Evolutionary conservation across 306 rosid genomes (phyloP), one percentile per base, ranked within the genome.

Genomic region (Prunus kanzakura): DNA sequence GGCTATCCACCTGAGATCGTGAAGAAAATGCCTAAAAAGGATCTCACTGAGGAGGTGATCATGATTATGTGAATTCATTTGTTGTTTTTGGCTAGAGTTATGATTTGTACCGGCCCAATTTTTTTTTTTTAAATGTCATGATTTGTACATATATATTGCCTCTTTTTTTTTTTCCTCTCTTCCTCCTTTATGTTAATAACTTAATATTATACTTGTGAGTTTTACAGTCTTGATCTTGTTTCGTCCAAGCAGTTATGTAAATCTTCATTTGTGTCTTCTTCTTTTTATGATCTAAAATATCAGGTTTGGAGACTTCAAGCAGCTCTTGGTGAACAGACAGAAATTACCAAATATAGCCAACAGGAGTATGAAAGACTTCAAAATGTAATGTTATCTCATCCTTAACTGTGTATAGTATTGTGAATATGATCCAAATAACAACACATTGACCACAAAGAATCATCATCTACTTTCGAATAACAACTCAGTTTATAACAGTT

Each of bases 221-320:
- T 6, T 18, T 29, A 19, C 23, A 27, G 14, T 3, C 18, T 56
- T 22, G 19, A 3, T 15, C 27, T 3, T 22, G 13, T 46, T 7
- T 43, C 43, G 74, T 58, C 75, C 47, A 18, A 22, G 3, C 30
- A 58, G 4, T 11, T 23, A 4, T 55, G 8, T 52, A 11, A 19
- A 25, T 25, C 13, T 29, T 70, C 74, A 51, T 51, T 52, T n/a
- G 51, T 52, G 57, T n/a, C 51, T 11, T 58, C 49, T 38, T 58
- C 16, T 46, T 43, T 43, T 64, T 9, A 23, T 63, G 73, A 29
- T 74, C 67, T 18, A 49, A 69, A 64, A 52, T 60, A 76, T 82
- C 88, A 93, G 98, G 97, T 93, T 25, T 93, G 98, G 98, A 83
- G 98, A 81, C 98, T 93, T 76, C 98, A 91, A 84, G 98, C 98